These are phyloP conservation scores for Saccharomycopsis microspora DNA, from an alignment of 805 yeast species.

Conservation along the genomic window DNA sequence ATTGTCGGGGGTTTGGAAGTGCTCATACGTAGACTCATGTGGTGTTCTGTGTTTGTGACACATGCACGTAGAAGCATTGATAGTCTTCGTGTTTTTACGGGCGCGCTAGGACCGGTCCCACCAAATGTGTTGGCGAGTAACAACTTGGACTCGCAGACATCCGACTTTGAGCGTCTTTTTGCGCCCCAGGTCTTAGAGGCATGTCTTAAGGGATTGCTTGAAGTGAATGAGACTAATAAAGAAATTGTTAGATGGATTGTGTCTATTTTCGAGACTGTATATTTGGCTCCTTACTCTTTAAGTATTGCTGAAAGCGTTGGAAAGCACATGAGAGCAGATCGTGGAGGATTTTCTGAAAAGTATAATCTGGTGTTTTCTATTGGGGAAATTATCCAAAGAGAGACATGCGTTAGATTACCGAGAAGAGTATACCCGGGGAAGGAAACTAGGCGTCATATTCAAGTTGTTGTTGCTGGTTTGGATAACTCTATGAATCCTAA, in stretches of 20 bases:
- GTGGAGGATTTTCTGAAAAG: slow-evolving; percentile 5
- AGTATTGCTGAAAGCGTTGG: neutral
- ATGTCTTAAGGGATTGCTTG: neutral
- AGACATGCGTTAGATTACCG: neutral
- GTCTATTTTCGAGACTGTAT: neutral
- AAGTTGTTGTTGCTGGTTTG: too few species aligned
- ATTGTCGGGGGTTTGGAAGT: neutral
- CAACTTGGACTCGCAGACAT: neutral
- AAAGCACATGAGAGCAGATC: neutral
- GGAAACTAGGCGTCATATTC: too few species aligned
- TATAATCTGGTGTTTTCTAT: slow-evolving; percentile 9
- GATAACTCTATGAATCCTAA: too few species aligned
- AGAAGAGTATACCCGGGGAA: too few species aligned
- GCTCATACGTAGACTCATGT: neutral
- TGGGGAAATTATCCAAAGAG: slow-evolving; percentile 10
- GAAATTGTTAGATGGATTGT: neutral
- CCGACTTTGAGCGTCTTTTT: neutral
- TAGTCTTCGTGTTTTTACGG: neutral
- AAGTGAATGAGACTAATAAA: neutral
- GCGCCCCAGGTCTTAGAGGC: neutral
- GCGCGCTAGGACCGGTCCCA: neutral
- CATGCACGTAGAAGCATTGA: neutral
- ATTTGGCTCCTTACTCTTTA: neutral
- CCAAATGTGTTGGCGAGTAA: neutral
- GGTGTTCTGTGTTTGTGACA: neutral